phyloP scores from a whole-genome alignment of 495 filamentous ascomycete species.

The Aspergillus sparsus region DNA sequence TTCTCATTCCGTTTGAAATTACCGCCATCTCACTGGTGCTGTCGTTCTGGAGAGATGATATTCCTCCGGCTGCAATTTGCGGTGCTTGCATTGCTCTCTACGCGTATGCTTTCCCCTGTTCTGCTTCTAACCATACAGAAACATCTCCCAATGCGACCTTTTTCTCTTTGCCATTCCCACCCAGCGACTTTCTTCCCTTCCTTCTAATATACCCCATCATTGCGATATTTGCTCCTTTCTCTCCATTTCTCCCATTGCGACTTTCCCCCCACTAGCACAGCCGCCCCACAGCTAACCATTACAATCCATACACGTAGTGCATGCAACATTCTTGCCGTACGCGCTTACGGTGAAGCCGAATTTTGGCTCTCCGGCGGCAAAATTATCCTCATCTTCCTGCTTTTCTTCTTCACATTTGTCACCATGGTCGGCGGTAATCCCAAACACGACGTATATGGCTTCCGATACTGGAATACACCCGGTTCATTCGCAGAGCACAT shows the following conservation, averaged over 20 bases:
- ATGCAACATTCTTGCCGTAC: conserved; percentile 48
- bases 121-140: not conserved
- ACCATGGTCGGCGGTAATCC: conserved; percentile 78
- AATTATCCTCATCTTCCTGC: conserved; percentile 64
- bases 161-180: not conserved
- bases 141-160: conserved; percentile 2
- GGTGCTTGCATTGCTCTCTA: conserved; percentile 54
- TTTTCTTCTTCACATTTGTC: conserved; percentile 39
- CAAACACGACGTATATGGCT: conserved; percentile 66
- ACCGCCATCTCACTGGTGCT: conserved; percentile 69
- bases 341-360: conserved; percentile 67
- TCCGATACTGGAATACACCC: conserved; percentile 54
- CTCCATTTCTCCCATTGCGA: not conserved
- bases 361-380: conserved; percentile 71
- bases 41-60: conserved; percentile 63
- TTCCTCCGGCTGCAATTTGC: conserved; percentile 60
- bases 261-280: not conserved
- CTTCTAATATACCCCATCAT: not conserved
- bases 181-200: conserved; percentile 33
- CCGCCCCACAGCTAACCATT: not conserved
- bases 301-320: conserved; percentile 7
- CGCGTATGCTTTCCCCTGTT: conserved; percentile 23
- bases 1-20: conserved; percentile 71
- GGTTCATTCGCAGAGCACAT: conserved; percentile 50
- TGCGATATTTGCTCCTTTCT: too few relatives aligned